Evolutionary conservation across 805 yeast genomes (phyloP).

Genomic region (Candida hispaniensis): DNA sequence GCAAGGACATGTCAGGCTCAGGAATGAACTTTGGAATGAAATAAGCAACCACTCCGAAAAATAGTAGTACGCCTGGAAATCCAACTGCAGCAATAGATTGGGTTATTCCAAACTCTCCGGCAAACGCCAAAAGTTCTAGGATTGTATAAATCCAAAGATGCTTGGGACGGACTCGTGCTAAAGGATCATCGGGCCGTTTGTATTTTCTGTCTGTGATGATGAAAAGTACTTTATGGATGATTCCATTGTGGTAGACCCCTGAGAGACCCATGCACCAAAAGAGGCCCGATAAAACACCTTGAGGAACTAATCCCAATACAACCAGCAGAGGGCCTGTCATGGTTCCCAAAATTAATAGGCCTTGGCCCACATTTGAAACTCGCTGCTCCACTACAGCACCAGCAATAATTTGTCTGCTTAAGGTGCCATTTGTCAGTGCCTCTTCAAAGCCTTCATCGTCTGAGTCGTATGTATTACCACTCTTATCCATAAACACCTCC

Average conservation of each 20-base stretch:
- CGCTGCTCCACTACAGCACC: conserved; percentile 78
- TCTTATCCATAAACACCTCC: conserved; percentile 17
- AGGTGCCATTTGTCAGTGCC: no score
- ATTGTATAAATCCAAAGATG: conserved; percentile 43
- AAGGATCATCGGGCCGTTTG: conserved; percentile 29
- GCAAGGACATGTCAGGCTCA: conserved; percentile 42
- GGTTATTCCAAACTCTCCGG: conserved; percentile 75
- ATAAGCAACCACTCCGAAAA: conserved; percentile 52
- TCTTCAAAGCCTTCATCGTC: conserved; percentile 16
- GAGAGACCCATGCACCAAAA: conserved; percentile 88
- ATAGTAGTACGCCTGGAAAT: conserved; percentile 73
- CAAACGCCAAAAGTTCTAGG: conserved; percentile 57
- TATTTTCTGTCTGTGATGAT: conserved; percentile 46
- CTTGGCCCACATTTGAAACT: conserved; percentile 74
- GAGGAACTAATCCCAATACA: conserved; percentile 79
- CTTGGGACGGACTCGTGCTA: conserved; percentile 28
- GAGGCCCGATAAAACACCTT: conserved; percentile 83
- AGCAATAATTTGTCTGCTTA: conserved; percentile 29
- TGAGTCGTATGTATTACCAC: conserved; percentile 1
- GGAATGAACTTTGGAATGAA: conserved; percentile 56
- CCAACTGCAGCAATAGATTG: conserved; percentile 87
- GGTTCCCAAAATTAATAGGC: conserved; percentile 68
- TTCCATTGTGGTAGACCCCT: conserved; percentile 58
- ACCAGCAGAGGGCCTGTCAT: conserved; percentile 82
- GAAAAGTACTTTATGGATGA: conserved; percentile 52